Base-by-base conservation (phyloP, 2,329 filamentous ascomycete species). In the Pyrenochaeta sp. region DNA sequence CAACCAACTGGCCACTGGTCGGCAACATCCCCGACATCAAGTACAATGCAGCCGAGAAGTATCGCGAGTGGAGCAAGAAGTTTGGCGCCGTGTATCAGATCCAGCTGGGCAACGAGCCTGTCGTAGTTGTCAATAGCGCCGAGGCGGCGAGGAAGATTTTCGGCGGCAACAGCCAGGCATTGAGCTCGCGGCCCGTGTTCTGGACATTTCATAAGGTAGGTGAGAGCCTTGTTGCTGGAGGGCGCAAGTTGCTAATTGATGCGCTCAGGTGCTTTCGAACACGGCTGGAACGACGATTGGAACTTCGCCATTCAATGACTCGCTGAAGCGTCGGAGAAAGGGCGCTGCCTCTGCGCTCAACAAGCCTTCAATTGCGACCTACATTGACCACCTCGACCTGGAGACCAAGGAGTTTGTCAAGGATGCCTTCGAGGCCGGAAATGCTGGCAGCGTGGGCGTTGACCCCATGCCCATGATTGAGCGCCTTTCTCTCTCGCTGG, bases 401-500 rank as follows among this genome's bases (percentile, higher is more conserved):
- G 87, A 89, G 71, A 85, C 84, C 1, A 83, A 82, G 17, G 83
- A 85, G 46, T 89, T 89, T 47, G 77, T 89, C 43, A 80, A 81
- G 39, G 87, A 90, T 54, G 80, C 87, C 0, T 78, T 84, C 51
- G 78, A 80, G 17, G 84, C 87, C 55, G 87, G 87, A 2, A 75
- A 82, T 6, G 79, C 77, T 1, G 87, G 87, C 0, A 73, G 74
- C 1, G 75, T 75, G 1, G 78, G 84, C 0, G 81, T 89, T 0
- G 85, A 90, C 50, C 86, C 87, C 0, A 86, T 88, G 84, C 85
- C 86, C 0, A 86, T 88, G 82, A 88, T 89, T 40, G 87, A 89
- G 63, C 82, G 87, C 0, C 78, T 89, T 0, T 84, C 81, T 11
- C 73, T 89, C 3, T 87, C 83, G n/a, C 77, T 89, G 2, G 82